phyloP scores from a whole-genome alignment of 2,329 filamentous ascomycete genomes.

The Pseudogymnoascus sp. region DNA sequence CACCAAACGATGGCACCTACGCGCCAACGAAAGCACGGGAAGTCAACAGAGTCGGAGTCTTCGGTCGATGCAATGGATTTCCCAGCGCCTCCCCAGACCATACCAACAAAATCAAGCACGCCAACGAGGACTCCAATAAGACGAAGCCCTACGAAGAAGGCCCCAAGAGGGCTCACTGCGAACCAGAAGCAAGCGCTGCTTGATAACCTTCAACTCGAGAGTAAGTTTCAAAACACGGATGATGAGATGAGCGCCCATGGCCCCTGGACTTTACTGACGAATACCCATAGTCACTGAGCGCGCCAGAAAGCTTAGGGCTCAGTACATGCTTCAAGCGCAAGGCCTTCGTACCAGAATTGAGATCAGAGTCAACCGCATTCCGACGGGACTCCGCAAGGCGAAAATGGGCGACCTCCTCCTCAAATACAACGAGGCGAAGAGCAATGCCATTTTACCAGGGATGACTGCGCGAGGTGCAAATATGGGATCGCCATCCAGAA shows the following conservation, averaged over 20 bases:
- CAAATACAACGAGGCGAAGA: conserved; percentile 22
- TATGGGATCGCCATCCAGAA: conserved; percentile 20
- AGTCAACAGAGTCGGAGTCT: conserved; percentile 32
- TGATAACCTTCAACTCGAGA: conserved; percentile 83
- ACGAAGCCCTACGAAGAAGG: conserved; percentile 58
- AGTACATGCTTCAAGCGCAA: conserved; percentile 83
- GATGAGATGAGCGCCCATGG: background rate
- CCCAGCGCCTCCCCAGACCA: conserved; percentile 23
- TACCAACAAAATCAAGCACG: conserved; percentile 34
- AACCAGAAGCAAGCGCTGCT: conserved; percentile 80
- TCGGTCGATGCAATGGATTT: conserved; percentile 23
- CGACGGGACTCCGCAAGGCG: conserved; percentile 66
- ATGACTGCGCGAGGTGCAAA: conserved; percentile 12
- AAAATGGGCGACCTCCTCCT: conserved; percentile 69
- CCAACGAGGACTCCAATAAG: conserved; percentile 32
- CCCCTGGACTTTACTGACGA: conserved; percentile 20
- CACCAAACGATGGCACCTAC: conserved; percentile 39
- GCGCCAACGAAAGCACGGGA: conserved; percentile 39
- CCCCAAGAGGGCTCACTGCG: conserved; percentile 53
- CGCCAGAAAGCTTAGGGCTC: conserved; percentile 77
- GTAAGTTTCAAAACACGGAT: conserved; percentile 43
- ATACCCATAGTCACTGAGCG: conserved; percentile 67
- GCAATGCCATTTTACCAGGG: conserved; percentile 11
- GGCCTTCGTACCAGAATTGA: conserved; percentile 81
- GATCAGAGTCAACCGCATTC: conserved; percentile 88